phyloP scores from a whole-genome alignment of 169 alveolate species.

The Plasmodium blacklocki region DNA sequence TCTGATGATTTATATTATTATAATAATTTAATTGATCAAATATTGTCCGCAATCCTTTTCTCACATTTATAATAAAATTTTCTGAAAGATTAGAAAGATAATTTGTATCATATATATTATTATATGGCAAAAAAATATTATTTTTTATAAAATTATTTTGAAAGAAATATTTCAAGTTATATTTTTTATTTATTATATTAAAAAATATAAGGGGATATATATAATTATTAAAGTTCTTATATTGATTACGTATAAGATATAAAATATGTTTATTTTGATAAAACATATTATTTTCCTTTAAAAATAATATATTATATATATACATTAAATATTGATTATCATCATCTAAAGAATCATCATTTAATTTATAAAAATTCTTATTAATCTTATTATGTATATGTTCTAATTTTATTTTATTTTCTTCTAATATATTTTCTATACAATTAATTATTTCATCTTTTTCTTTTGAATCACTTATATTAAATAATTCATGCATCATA shows the following conservation, averaged over 20 bases:
- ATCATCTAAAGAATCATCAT: background rate
- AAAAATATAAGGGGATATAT: slow-evolving; percentile 43
- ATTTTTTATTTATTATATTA: slow-evolving; percentile 12
- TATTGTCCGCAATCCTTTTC: background rate
- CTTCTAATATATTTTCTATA: slow-evolving; percentile 13
- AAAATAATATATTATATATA: slow-evolving; percentile 25
- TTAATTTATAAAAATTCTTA: slow-evolving; percentile 1
- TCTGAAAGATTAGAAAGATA: background rate
- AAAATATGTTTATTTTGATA: slow-evolving; percentile 34
- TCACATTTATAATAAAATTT: background rate
- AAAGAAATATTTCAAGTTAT: slow-evolving; percentile 14
- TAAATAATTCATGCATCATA: slow-evolving; percentile 31
- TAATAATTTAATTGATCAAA: background rate
- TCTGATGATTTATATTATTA: too few relatives aligned
- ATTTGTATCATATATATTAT: background rate
- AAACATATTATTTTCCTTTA: slow-evolving; percentile 49
- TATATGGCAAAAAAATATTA: background rate
- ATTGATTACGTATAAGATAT: slow-evolving; percentile 43
- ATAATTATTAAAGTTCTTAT: slow-evolving; percentile 21
- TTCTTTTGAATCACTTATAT: slow-evolving; percentile 6
- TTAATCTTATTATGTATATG: background rate
- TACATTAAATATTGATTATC: background rate
- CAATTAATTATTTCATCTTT: slow-evolving; percentile 25
- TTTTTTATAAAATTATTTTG: slow-evolving; percentile 10
- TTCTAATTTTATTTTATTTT: background rate